phyloP scores from a whole-genome alignment of 164 flowering plant species.

The Kingdonia uniflora region DNA sequence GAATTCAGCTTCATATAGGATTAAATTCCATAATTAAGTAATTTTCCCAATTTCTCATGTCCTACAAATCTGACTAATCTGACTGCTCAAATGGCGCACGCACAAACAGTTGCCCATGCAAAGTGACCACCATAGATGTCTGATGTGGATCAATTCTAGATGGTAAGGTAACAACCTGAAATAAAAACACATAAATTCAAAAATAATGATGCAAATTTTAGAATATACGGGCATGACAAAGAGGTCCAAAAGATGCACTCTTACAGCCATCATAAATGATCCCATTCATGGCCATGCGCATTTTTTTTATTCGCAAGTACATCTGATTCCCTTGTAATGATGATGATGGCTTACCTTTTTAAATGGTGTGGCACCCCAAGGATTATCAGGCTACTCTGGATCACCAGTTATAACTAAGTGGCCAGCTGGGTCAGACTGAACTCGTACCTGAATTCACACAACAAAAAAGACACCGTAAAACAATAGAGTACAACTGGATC shows the following conservation, averaged over 20 bases:
- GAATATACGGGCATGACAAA: no score
- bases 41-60: no score
- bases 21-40: no score
- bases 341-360: constrained; percentile 51
- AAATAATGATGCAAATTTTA: no score
- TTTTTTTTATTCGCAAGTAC: no score
- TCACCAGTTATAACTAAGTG: constrained; percentile 83
- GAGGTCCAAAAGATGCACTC: no score
- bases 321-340: no score
- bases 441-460: constrained; percentile 53
- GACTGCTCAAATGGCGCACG: constrained; percentile 83
- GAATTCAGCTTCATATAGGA: no score
- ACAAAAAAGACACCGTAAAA: no score
- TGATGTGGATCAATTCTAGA: constrained; percentile 90
- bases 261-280: no score
- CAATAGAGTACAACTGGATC: no score
- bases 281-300: no score
- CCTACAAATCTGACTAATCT: constrained; percentile 36
- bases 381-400: constrained; percentile 79
- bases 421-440: constrained; percentile 92
- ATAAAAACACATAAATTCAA: not conserved
- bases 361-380: constrained; percentile 90
- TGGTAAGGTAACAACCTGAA: constrained; percentile 75
- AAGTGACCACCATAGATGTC: constrained; percentile 91
- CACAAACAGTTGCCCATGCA: constrained; percentile 89